Conservation (phyloP, 306 rosid species). For the Gleditsia sinensis region DNA sequence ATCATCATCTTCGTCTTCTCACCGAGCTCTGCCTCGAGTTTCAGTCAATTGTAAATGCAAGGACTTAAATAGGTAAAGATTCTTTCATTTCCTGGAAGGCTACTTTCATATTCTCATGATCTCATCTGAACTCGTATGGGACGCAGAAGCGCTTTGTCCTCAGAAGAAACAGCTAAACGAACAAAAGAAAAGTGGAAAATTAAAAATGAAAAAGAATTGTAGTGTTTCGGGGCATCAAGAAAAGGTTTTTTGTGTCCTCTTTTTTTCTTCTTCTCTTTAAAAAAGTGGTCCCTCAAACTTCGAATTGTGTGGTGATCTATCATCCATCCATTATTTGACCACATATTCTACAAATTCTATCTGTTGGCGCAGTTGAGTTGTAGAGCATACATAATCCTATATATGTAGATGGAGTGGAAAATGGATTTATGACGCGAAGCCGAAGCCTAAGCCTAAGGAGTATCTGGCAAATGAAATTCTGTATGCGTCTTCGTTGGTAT, state of each 20-base stretch:
- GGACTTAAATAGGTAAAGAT: slow-evolving; percentile 10
- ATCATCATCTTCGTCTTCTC: slow-evolving; percentile 45
- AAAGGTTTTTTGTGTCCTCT: not conserved
- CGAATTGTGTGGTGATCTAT: not conserved
- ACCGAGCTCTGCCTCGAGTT: slow-evolving; percentile 23
- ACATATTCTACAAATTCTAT: slow-evolving; percentile 10
- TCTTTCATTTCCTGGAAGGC: not conserved
- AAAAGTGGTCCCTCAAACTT: not conserved
- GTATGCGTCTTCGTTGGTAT: not conserved
- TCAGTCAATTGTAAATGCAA: slow-evolving; percentile 14
- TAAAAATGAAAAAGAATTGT: not conserved
- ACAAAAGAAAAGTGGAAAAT: not conserved
- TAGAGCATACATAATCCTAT: not conserved
- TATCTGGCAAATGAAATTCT: slow-evolving; percentile 1
- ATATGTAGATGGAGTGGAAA: not conserved
- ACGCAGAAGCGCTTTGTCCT: not conserved
- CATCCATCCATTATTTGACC: not conserved
- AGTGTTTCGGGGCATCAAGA: not conserved
- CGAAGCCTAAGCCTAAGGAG: too few species aligned
- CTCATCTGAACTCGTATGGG: not conserved
- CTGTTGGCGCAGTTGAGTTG: not conserved
- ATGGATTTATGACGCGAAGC: not conserved
- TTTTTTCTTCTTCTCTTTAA: not conserved
- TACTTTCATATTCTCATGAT: not conserved
- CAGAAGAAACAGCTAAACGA: not conserved